Percentiles rank a stretch among this genome's conserved stretches.
Evolutionary conservation across 2,329 filamentous ascomycete genomes (phyloP).

Genomic region (Aspergillus vadensis): DNA sequence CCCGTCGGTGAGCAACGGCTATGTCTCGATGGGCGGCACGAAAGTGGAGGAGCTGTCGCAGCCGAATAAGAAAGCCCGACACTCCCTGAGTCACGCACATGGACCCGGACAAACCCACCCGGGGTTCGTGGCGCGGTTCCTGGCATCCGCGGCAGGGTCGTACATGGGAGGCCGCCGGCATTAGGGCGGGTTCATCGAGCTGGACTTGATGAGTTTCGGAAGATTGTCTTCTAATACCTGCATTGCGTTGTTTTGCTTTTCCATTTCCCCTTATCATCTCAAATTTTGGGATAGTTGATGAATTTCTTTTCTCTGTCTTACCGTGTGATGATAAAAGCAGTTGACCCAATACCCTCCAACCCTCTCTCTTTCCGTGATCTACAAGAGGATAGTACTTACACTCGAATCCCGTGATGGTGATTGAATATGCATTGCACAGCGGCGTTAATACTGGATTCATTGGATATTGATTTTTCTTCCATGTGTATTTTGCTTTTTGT

Average conservation of each 20-base stretch:
- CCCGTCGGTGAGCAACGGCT: slow-evolving; percentile 39
- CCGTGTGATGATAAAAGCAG: background rate
- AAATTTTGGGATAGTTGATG: too few species aligned
- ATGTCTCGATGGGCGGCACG: slow-evolving; percentile 37
- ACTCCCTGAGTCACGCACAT: slow-evolving; percentile 23
- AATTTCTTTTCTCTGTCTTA: too few species aligned
- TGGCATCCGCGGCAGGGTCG: slow-evolving; percentile 45
- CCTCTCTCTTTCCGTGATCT: background rate
- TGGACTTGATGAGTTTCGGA: slow-evolving; percentile 8
- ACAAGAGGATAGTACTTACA: too few species aligned
- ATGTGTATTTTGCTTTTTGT: too few species aligned
- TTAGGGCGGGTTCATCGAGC: slow-evolving; percentile 5
- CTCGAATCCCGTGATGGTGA: too few species aligned
- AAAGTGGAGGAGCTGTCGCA: slow-evolving; percentile 44
- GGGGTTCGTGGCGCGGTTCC: slow-evolving; percentile 46
- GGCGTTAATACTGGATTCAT: too few species aligned
- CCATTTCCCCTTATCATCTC: background rate
- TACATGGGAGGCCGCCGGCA: slow-evolving; percentile 43
- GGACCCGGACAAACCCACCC: slow-evolving; percentile 15
- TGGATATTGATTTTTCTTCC: too few species aligned
- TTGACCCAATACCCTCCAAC: background rate
- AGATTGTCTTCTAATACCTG: background rate
- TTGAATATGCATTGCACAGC: too few species aligned
- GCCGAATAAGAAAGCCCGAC: slow-evolving; percentile 46
- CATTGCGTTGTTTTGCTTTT: slow-evolving; percentile 5